phyloP scores from a whole-genome alignment of 768 basidiomycete species.

The Boletus vermiculosoides region DNA sequence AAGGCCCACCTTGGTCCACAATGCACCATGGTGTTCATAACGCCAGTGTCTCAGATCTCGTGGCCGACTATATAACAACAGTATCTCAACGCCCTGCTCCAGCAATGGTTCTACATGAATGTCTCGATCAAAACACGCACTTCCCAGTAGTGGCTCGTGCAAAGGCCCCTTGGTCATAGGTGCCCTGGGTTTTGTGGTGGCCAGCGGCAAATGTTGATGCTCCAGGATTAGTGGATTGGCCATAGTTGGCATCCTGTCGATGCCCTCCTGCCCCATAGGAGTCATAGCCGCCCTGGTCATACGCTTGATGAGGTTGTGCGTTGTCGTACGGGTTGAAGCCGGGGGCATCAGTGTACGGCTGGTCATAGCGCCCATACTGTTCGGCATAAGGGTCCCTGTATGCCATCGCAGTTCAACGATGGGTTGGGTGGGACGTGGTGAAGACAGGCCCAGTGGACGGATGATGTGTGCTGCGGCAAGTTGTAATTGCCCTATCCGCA shows the following conservation, averaged over 20 bases:
- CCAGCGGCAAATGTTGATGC: slow-evolving; percentile 12
- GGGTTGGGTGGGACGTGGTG: not conserved
- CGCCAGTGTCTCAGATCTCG: slow-evolving; percentile 50
- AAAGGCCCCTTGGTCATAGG: slow-evolving; percentile 44
- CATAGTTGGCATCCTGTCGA: slow-evolving; percentile 37
- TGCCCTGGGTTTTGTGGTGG: slow-evolving; percentile 32
- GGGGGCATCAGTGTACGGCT: slow-evolving; percentile 35
- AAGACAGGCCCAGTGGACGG: not conserved
- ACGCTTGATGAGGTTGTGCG: slow-evolving; percentile 47
- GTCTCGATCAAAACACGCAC: slow-evolving; percentile 24
- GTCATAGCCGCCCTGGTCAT: slow-evolving; percentile 48
- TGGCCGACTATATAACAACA: slow-evolving; percentile 13
- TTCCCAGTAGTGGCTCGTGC: slow-evolving; percentile 31
- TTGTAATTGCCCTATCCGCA: not conserved
- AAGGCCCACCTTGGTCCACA: slow-evolving; percentile 63
- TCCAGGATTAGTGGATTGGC: slow-evolving; percentile 13
- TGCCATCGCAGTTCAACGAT: slow-evolving; percentile 34
- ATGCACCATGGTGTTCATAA: slow-evolving; percentile 54
- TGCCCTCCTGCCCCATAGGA: slow-evolving; percentile 30
- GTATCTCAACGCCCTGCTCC: slow-evolving; percentile 3
- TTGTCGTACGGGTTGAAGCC: slow-evolving; percentile 47
- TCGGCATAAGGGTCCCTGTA: slow-evolving; percentile 56
- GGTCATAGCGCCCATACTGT: slow-evolving; percentile 29
- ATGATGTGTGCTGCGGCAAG: slow-evolving; percentile 25
- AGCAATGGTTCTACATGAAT: not conserved